Evolutionary conservation across 371 early-diverging fungal species (phyloP), one percentile per base, ranked within the genome.

Genomic region (Circinella minor): DNA sequence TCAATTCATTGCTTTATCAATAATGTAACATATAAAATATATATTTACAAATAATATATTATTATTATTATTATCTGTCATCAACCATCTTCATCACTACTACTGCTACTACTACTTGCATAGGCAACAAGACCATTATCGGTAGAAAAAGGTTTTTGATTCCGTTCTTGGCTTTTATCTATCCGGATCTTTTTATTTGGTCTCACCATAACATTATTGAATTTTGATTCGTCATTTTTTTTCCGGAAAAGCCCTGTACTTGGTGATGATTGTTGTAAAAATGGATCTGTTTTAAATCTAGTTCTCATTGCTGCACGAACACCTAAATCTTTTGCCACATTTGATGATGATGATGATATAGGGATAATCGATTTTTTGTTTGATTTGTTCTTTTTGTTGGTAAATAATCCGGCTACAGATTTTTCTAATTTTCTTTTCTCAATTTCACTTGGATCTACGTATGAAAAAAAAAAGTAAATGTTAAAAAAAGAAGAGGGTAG

Each of bases 281-380:
- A 88, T 1, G 88, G 88, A 71, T 88, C 88, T 13, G 72, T 79
- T 70, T 88, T 88, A 36, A 46, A 37, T 27, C 55, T 60, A 9
- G 20, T 75, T 60, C 47, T 66, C 51, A 49, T 59, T 63, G 57
- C 63, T 65, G 63, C 27, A 36, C 46, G 20, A n/a, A 57, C 39
- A 14, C 62, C 48, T 7, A 51, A 27, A 15, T 62, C 61, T 39
- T 62, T 51, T 36, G 55, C 39, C 15, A 15, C 43, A 43, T 43
- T 43, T 34, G 49, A 48, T 8, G 62, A 38, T 59, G 62, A 38
- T 59, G 60, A 20, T 34, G 60, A 55, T n/a, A 34, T 10, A 36
- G 62, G 17, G 68, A n/a, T 14, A 5, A 3, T 15, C 4, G 17
- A 51, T 4, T 51, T 17, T 8, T 15, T 36, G 8, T 20, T 47